Evolutionary conservation across 768 basidiomycete species (phyloP).

Genomic region (Neoboletus magnificus): DNA sequence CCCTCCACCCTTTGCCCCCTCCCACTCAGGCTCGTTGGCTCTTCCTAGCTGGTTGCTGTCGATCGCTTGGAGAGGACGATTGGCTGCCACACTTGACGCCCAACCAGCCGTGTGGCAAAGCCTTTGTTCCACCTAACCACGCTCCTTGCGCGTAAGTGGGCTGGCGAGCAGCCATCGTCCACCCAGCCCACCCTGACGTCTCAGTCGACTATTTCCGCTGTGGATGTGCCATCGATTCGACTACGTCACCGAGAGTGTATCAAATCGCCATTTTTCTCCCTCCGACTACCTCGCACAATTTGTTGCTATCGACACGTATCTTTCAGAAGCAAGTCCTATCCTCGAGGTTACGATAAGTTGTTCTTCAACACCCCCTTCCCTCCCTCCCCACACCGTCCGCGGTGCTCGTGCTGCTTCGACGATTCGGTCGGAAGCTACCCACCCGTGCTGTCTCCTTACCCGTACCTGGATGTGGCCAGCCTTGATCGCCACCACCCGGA

Average conservation of each 20-base stretch:
- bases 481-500: neutral
- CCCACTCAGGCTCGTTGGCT: neutral
- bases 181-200: neutral
- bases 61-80: constrained; percentile 4
- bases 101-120: neutral
- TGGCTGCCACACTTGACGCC: constrained; percentile 19
- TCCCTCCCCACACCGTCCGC: neutral
- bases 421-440: neutral
- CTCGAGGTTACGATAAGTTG: neutral
- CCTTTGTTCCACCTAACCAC: neutral
- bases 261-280: neutral
- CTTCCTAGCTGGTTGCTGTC: neutral
- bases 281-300: constrained; percentile 2
- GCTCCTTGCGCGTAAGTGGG: neutral
- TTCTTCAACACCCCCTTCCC: neutral
- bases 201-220: constrained; percentile 13
- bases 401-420: neutral
- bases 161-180: neutral
- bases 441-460: neutral
- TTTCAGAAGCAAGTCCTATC: neutral
- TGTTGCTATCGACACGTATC: neutral
- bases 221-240: neutral
- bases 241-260: neutral
- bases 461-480: neutral
- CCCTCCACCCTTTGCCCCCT: constrained; percentile 11